phyloP scores from a whole-genome alignment of 2,329 filamentous ascomycete genomes.

The Celoporthe dispersa region DNA sequence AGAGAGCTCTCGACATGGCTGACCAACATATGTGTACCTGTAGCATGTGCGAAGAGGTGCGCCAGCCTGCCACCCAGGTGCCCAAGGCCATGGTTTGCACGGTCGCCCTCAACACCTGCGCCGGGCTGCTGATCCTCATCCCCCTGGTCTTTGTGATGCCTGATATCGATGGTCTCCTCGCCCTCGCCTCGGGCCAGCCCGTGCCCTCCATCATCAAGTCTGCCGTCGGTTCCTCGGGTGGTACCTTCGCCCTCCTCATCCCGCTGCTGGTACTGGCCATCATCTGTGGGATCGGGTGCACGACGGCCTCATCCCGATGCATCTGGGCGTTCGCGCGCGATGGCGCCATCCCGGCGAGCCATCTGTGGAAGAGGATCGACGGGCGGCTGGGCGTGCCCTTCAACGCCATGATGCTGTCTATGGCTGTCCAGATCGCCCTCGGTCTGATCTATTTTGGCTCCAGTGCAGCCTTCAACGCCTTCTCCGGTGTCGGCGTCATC shows the following conservation, averaged over 20 bases:
- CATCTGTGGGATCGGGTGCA: slow-evolving; percentile 71
- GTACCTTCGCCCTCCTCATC: slow-evolving; percentile 65
- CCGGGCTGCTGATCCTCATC: slow-evolving; percentile 70
- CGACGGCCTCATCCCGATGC: slow-evolving; percentile 69
- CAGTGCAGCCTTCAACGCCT: slow-evolving; percentile 71
- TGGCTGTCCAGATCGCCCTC: slow-evolving; percentile 66
- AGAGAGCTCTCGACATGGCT: slow-evolving; percentile 10
- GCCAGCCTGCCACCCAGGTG: slow-evolving; percentile 67
- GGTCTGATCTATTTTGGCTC: slow-evolving; percentile 73
- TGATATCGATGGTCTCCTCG: slow-evolving; percentile 59
- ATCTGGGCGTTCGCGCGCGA: slow-evolving; percentile 74
- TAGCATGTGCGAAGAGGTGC: slow-evolving; percentile 76
- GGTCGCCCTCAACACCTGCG: slow-evolving; percentile 68
- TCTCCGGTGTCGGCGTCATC: slow-evolving; percentile 72
- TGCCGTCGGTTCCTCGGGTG: slow-evolving; percentile 64
- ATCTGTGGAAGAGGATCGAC: slow-evolving; percentile 66
- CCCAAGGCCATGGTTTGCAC: slow-evolving; percentile 74
- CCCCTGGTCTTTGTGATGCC: slow-evolving; percentile 72
- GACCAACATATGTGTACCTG: slow-evolving; percentile 12
- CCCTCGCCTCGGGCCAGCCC: slow-evolving; percentile 62
- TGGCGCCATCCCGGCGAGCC: slow-evolving; percentile 68
- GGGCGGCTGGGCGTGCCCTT: slow-evolving; percentile 65
- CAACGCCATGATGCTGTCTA: slow-evolving; percentile 74
- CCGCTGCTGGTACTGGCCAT: slow-evolving; percentile 69
- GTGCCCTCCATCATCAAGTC: slow-evolving; percentile 66